phyloP scores from a whole-genome alignment of 1,139 yeast genomes.

The Sugiyamaella xylanicola region DNA sequence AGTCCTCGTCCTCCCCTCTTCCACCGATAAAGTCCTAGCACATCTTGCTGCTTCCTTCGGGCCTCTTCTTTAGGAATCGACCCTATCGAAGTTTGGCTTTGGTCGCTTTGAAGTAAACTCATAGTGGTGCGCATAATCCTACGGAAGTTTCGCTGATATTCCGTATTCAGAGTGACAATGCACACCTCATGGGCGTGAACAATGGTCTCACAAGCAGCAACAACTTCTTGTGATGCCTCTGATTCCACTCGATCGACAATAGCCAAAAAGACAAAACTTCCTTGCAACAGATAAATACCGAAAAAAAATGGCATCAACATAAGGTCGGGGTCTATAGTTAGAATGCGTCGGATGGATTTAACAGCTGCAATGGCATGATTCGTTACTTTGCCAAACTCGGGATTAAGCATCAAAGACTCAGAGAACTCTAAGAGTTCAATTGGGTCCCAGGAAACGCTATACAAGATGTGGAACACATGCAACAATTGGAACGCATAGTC shows the following conservation, averaged over 20 bases:
- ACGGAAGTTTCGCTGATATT: conserved; percentile 40
- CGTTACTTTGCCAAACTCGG: conserved; percentile 34
- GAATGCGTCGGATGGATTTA: conserved; percentile 34
- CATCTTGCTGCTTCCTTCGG: conserved; percentile 36
- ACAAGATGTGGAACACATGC: conserved; percentile 35
- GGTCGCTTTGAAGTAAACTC: conserved; percentile 23
- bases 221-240: conserved; percentile 39
- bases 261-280: conserved; percentile 36
- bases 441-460: conserved; percentile 36
- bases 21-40: conserved; percentile 38
- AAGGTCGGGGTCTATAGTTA: conserved; percentile 39
- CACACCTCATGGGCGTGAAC: conserved; percentile 43
- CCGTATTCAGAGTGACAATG: conserved; percentile 40
- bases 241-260: conserved; percentile 38
- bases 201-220: conserved; percentile 39
- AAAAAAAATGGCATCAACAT: conserved; percentile 41
- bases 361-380: conserved; percentile 38
- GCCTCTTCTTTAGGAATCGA: conserved; percentile 32
- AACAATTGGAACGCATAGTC: conserved; percentile 34
- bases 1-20: conserved; percentile 37
- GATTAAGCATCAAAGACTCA: conserved; percentile 33
- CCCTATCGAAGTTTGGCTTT: conserved; percentile 26
- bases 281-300: conserved; percentile 40
- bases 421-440: conserved; percentile 32
- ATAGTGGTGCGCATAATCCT: conserved; percentile 38